Base-by-base conservation (phyloP, 306 rosid species). In the Sesbania bispinosa region DNA sequence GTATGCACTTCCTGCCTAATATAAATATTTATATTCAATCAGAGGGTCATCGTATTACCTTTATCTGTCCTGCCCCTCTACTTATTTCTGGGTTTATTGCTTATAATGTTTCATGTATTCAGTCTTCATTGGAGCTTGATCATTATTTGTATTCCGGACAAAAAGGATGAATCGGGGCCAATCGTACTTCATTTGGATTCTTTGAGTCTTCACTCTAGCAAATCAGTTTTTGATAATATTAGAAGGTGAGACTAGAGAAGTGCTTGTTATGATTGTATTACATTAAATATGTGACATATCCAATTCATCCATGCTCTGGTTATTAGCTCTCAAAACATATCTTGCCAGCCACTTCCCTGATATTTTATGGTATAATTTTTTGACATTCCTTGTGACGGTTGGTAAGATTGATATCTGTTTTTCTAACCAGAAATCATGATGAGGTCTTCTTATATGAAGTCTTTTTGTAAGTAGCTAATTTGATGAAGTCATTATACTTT, bases 61-160 rank as follows among this genome's bases (percentile, higher is more conserved):
- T 39, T 11, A 41, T 59, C 2, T 72, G 38, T 55, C 63, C 46
- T 24, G 7, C 10, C 5, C 16, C 20, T 41, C 29, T 43, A 20
- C 33, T 70, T 62, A 35, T 67, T 21, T 51, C 26, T 67, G 73
- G 76, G 23, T 43, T 77, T 77, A 46, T 74, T 70, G 55, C 80
- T 63, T 67, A 13, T 74, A 81, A 52, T 83, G 50, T 82, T 81
- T 64, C 11, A 23, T 69, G 16, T 61, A 33, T 79, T 47, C 87
- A 94, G 99, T 71, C 78, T 77, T 52, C 99, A 94, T 45, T 94
- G 99, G 99, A 94, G 99, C 88, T 86, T 94, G 84, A 90, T 81
- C 77, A 94, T 94, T 75, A 88, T 94, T 38, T 91, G 99, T 71
- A 80, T 84, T 63, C 99, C 99, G 14, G 87, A 87, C 74, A 85